These are phyloP conservation scores for Rhizodiscina lignyota DNA, from an alignment of 495 filamentous ascomycete genomes.

Conservation along the genomic window DNA sequence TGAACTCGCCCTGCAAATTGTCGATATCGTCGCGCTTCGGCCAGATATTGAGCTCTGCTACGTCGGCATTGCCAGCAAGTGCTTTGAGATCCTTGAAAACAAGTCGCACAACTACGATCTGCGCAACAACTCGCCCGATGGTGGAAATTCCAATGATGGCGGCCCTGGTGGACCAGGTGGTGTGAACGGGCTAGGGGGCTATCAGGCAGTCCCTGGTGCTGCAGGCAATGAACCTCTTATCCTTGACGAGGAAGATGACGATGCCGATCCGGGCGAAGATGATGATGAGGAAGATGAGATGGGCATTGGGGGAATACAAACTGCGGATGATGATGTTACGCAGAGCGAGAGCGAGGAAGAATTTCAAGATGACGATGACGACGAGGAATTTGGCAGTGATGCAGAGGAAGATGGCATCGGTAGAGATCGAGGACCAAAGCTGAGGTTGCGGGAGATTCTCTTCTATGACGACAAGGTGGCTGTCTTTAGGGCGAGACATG, in stretches of 20 bases:
- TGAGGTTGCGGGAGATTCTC: conserved; percentile 66
- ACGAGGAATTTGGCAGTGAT: conserved; percentile 29
- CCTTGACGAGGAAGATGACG: conserved; percentile 22
- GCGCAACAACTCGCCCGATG: conserved; percentile 4
- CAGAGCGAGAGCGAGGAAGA: conserved; percentile 23
- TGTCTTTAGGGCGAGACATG: conserved; percentile 68
- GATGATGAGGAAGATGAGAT: conserved; percentile 35
- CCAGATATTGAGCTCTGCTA: conserved; percentile 75
- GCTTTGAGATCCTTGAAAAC: conserved; percentile 75
- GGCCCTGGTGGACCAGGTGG: conserved; percentile 11
- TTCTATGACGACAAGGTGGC: conserved; percentile 83
- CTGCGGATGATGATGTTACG: conserved; percentile 27
- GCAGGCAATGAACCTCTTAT: conserved; percentile 5
- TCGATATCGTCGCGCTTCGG: conserved; percentile 75
- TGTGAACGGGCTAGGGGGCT: no score
- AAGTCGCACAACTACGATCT: conserved; percentile 25
- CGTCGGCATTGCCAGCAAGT: conserved; percentile 64
- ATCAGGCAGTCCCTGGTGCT: no score
- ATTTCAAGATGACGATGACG: conserved; percentile 28
- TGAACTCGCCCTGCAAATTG: conserved; percentile 69
- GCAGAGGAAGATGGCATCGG: conserved; percentile 27
- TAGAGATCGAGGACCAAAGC: conserved; percentile 29
- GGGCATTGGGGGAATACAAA: no score
- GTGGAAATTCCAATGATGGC: not conserved
- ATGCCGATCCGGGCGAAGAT: conserved; percentile 25